Conservation (phyloP, 176 grass and related monocot species). For the Saccharum spontaneum region DNA sequence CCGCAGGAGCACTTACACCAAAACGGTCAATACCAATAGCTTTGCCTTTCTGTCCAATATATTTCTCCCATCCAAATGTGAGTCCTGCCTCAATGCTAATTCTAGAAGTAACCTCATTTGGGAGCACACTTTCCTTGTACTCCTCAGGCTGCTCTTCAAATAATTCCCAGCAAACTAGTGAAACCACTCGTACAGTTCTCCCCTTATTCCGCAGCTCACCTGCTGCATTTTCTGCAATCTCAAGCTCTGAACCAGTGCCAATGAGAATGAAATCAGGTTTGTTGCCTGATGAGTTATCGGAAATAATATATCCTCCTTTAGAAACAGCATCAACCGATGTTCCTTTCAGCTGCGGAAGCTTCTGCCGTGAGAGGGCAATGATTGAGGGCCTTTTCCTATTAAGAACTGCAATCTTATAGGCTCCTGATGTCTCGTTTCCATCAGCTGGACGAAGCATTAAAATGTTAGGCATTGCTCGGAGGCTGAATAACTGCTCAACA, state of each 20-base stretch:
- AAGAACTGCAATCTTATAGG: slow-evolving; percentile 46
- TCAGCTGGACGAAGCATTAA: slow-evolving; percentile 58
- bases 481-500: slow-evolving; percentile 52
- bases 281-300: slow-evolving; percentile 42
- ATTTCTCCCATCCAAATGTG: slow-evolving; percentile 57
- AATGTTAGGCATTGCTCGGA: slow-evolving; percentile 63
- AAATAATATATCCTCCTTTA: slow-evolving; percentile 57
- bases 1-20: slow-evolving; percentile 46
- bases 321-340: slow-evolving; percentile 41
- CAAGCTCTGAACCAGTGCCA: slow-evolving; percentile 56
- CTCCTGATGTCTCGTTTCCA: slow-evolving; percentile 58
- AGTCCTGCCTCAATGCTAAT: slow-evolving; percentile 58
- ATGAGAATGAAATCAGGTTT: slow-evolving; percentile 60
- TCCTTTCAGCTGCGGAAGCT: slow-evolving; percentile 46
- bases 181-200: slow-evolving; percentile 46
- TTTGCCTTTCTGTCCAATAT: slow-evolving; percentile 46
- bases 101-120: slow-evolving; percentile 43
- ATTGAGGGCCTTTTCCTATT: slow-evolving; percentile 49
- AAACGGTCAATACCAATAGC: slow-evolving; percentile 43
- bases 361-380: slow-evolving; percentile 53
- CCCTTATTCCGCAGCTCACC: slow-evolving; percentile 42
- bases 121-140: slow-evolving; percentile 51
- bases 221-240: slow-evolving; percentile 51
- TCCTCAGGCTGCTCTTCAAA: slow-evolving; percentile 57
- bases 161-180: slow-evolving; percentile 62